Percentiles rank a stretch among this genome's conserved stretches.
Evolutionary conservation across 2,329 filamentous ascomycete species (phyloP).

Genomic region (Chrysoporthe austroafricana): DNA sequence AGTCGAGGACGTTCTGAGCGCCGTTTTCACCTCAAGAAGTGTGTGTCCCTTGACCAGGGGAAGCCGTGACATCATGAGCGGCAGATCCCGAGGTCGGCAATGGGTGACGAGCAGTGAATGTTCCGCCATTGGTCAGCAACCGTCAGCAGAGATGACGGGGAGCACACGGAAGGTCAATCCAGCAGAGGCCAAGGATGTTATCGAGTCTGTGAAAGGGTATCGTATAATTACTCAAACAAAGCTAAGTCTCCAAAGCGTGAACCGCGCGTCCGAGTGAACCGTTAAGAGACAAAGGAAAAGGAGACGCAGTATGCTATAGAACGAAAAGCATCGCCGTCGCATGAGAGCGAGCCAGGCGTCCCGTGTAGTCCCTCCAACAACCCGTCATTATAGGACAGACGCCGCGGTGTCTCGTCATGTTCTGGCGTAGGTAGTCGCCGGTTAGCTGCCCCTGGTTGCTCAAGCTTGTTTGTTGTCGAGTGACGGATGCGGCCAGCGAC

Average conservation of each 20-base stretch:
- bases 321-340: constrained; percentile 10
- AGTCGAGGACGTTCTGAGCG: background rate
- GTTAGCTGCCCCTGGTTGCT: background rate
- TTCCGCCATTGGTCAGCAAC: background rate
- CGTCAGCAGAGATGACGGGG: background rate
- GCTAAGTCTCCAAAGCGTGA: constrained; percentile 20
- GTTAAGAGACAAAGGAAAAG: constrained; percentile 1
- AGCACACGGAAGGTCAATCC: background rate
- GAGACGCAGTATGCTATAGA: constrained; percentile 19
- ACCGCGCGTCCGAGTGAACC: constrained; percentile 9
- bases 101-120: background rate
- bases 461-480: background rate
- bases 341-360: constrained; percentile 9
- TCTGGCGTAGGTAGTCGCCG: background rate
- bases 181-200: background rate
- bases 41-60: background rate
- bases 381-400: constrained; percentile 4
- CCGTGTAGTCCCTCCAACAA: background rate
- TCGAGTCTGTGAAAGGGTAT: constrained; percentile 24
- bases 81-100: background rate
- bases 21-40: background rate
- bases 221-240: constrained; percentile 28
- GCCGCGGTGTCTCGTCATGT: background rate
- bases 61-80: constrained; percentile 10
- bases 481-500: background rate